phyloP scores from a whole-genome alignment of 1,139 yeast genomes.

The Candida glucosophila region DNA sequence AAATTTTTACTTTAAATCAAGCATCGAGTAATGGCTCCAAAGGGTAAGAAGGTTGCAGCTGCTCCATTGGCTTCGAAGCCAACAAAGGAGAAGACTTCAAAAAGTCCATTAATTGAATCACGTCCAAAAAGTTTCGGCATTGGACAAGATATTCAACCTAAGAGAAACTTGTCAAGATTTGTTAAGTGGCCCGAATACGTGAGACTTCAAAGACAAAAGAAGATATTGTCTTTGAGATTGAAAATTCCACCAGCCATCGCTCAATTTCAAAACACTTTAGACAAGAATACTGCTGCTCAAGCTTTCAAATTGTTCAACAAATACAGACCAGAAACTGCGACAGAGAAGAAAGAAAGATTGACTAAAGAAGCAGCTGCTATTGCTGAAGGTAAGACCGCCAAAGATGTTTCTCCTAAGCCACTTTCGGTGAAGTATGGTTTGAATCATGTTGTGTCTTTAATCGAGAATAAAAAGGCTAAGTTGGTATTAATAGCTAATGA shows the following conservation, averaged over 20 bases:
- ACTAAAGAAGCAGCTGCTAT: slow-evolving; percentile 93
- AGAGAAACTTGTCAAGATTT: slow-evolving; percentile 90
- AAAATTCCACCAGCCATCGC: slow-evolving; percentile 94
- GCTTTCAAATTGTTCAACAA: slow-evolving; percentile 88
- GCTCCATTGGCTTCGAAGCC: slow-evolving; percentile 62
- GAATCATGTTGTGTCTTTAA: slow-evolving; percentile 86
- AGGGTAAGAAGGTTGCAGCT: slow-evolving; percentile 81
- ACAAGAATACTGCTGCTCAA: slow-evolving; percentile 93
- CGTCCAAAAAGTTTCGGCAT: slow-evolving; percentile 93
- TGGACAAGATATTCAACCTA: slow-evolving; percentile 93
- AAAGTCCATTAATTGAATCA: slow-evolving; percentile 77
- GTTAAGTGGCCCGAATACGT: slow-evolving; percentile 98
- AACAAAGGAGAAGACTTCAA: slow-evolving; percentile 31
- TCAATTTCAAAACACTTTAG: slow-evolving; percentile 83
- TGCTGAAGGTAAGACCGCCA: slow-evolving; percentile 88
- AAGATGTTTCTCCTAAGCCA: slow-evolving; percentile 89
- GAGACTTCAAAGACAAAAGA: slow-evolving; percentile 88
- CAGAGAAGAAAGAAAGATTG: slow-evolving; percentile 93
- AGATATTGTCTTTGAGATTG: slow-evolving; percentile 78
- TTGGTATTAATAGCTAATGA: slow-evolving; percentile 89
- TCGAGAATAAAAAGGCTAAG: slow-evolving; percentile 93
- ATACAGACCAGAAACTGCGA: slow-evolving; percentile 90
- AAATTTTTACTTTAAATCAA: too few species aligned
- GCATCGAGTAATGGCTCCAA: slow-evolving; percentile 34
- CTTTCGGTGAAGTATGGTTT: slow-evolving; percentile 88